Conservation (phyloP, 164 flowering plant species). For the Taxillus chinensis region DNA sequence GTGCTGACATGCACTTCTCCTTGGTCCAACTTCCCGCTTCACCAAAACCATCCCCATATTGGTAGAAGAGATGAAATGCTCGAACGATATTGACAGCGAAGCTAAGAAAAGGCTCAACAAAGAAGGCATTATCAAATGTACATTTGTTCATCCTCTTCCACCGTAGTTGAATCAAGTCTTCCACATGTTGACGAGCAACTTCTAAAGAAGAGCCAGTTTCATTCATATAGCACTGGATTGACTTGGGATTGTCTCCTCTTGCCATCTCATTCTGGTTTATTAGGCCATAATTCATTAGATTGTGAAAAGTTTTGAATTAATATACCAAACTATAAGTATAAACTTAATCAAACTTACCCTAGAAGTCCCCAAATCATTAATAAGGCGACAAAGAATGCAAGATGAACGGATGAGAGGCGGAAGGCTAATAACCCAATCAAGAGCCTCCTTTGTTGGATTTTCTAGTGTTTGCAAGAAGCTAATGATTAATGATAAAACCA, state of each 20-base stretch:
- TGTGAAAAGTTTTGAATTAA: too few species aligned
- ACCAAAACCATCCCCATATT: conserved; percentile 2
- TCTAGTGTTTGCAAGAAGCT: conserved; percentile 3
- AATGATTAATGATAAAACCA: conserved; percentile 2
- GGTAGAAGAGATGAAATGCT: neutral
- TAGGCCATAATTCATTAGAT: neutral
- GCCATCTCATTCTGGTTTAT: conserved; percentile 10
- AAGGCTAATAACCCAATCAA: conserved; percentile 4
- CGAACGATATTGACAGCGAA: neutral
- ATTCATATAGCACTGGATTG: conserved; percentile 16
- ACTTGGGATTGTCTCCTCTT: conserved; percentile 16
- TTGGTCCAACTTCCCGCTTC: neutral
- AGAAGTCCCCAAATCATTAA: conserved; percentile 23
- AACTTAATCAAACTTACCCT: conserved; percentile 5
- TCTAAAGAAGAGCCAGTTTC: conserved; percentile 9
- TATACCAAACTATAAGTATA: too few species aligned
- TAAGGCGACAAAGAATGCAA: conserved; percentile 15
- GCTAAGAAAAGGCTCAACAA: neutral
- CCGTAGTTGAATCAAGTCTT: neutral
- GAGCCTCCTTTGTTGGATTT: conserved; percentile 1
- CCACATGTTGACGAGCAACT: conserved; percentile 3
- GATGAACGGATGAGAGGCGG: conserved; percentile 9
- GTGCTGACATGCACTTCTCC: neutral
- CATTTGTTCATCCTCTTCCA: conserved; percentile 20
- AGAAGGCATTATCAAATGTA: neutral